phyloP scores from a whole-genome alignment of 208 protist genomes.

The Borovskyia barvae region DNA sequence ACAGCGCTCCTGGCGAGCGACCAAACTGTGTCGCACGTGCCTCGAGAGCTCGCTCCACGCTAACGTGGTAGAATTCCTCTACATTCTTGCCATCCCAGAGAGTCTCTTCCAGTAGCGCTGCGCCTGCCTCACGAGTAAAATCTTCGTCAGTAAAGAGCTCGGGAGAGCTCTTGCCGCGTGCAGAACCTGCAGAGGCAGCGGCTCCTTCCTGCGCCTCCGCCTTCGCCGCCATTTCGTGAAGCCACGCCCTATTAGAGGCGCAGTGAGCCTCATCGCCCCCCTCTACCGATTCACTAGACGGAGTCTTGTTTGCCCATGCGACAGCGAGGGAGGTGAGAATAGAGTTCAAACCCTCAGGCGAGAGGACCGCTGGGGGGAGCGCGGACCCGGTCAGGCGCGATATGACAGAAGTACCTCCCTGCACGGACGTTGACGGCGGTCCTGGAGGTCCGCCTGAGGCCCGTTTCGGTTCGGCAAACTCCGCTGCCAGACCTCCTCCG shows the following conservation, averaged over 20 bases:
- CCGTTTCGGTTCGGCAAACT: too few relatives aligned
- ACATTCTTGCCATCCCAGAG: neutral
- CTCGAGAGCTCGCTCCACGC: neutral
- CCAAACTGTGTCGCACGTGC: too few relatives aligned
- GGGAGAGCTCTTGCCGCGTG: too few relatives aligned
- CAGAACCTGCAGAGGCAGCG: too few relatives aligned
- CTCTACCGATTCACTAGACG: neutral
- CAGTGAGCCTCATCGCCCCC: neutral
- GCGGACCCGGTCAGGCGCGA: too few relatives aligned
- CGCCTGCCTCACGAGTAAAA: neutral
- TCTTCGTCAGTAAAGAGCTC: too few relatives aligned
- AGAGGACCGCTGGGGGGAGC: conserved; percentile 11
- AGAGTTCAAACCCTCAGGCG: conserved; percentile 8
- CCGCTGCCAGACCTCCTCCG: too few relatives aligned
- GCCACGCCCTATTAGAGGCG: neutral
- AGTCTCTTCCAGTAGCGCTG: conserved; percentile 1
- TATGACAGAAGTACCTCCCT: too few relatives aligned
- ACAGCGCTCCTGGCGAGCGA: too few relatives aligned
- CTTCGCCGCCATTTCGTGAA: neutral
- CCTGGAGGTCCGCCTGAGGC: conserved; percentile 1
- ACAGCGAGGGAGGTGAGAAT: conserved; percentile 13
- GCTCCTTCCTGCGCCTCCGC: neutral
- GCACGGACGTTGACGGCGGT: too few relatives aligned
- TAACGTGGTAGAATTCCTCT: conserved; percentile 1
- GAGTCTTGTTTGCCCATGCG: neutral